Evolutionary conservation across 139 green algal species (phyloP).

Genomic region (Eudorina sp.): DNA sequence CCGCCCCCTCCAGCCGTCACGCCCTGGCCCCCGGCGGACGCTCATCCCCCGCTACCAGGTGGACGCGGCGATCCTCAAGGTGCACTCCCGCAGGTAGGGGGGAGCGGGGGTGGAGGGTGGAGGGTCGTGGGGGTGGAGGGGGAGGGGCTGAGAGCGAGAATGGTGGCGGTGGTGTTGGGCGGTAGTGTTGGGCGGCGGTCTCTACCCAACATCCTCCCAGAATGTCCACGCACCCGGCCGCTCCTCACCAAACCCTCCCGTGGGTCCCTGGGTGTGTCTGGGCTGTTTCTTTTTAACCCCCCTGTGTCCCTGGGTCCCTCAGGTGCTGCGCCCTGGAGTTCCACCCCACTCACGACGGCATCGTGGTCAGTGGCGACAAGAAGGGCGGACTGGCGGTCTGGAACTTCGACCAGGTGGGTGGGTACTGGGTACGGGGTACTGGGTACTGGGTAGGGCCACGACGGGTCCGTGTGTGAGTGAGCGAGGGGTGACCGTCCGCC

Average conservation of each 20-base stretch:
- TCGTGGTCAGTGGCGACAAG: conserved; percentile 89
- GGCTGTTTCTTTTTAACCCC: no score
- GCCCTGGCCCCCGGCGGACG: background rate
- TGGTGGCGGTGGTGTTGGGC: no score
- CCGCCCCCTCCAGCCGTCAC: background rate
- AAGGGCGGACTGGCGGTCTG: conserved; percentile 85
- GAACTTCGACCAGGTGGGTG: conserved; percentile 81
- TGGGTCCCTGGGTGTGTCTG: no score
- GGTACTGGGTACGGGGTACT: no score
- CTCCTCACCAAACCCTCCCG: no score
- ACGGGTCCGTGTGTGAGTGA: background rate
- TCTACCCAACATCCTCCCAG: no score
- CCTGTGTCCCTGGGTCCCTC: no score
- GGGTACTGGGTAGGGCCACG: background rate
- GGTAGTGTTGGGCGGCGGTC: no score
- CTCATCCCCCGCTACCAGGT: conserved; percentile 68
- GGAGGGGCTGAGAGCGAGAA: background rate
- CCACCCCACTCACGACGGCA: conserved; percentile 75
- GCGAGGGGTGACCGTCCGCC: no score
- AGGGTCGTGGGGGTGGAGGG: background rate
- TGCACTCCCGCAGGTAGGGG: conserved; percentile 76
- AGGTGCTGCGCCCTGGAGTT: conserved; percentile 82
- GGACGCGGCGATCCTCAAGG: conserved; percentile 86
- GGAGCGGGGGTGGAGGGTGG: background rate
- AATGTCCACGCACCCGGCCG: no score